Conservation (phyloP, 345 rosid genomes). For the Hirschfeldia incana region DNA sequence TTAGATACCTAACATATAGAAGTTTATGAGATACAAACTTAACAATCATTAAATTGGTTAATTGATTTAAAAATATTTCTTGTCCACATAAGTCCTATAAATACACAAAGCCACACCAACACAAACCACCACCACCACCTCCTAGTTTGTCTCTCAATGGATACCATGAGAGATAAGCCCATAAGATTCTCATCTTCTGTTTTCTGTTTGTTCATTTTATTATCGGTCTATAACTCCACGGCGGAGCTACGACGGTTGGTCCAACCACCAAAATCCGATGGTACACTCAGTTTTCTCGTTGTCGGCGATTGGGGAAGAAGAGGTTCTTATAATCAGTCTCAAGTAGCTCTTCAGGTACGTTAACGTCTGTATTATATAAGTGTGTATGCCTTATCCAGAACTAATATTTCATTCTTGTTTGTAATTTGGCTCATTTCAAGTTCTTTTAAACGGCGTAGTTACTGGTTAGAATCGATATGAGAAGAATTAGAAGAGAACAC, state of each 20-base stretch:
- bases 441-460: background rate
- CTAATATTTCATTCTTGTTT: background rate
- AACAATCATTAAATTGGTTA: background rate
- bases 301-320: conserved; percentile 84
- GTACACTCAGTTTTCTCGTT: conserved; percentile 62
- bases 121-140: background rate
- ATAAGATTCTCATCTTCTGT: background rate
- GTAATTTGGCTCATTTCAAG: background rate
- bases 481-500: background rate
- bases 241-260: conserved; percentile 49
- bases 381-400: background rate
- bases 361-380: background rate
- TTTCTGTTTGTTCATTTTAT: conserved; percentile 4
- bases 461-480: background rate
- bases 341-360: conserved; percentile 67
- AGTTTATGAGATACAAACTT: background rate
- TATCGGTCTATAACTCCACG: conserved; percentile 4
- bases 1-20: background rate
- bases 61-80: background rate
- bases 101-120: conserved; percentile 16
- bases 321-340: conserved; percentile 63
- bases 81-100: conserved; percentile 25
- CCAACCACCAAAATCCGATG: conserved; percentile 51
- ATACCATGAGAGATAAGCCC: conserved; percentile 29
- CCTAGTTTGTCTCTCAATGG: conserved; percentile 23